Percentiles rank a stretch among this genome's conserved stretches.
These are phyloP conservation scores for Pseudopyrenochaeta lycopersici DNA, from an alignment of 2,329 filamentous ascomycete genomes.

Conservation along the genomic window DNA sequence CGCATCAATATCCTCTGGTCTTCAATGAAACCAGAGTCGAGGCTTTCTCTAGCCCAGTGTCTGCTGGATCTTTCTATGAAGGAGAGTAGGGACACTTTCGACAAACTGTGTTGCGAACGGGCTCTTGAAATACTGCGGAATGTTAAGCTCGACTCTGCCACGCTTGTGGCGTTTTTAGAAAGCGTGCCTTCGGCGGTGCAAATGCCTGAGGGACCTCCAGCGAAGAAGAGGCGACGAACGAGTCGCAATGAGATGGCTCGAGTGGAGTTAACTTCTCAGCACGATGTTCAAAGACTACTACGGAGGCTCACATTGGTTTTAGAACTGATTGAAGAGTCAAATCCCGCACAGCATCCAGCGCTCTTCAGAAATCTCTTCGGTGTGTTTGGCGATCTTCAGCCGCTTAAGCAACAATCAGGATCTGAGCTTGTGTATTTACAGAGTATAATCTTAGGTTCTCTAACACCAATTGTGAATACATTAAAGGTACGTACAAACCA, in stretches of 20 bases:
- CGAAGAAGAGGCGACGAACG: constrained; percentile 80
- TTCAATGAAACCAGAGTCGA: constrained; percentile 71
- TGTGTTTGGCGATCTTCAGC: constrained; percentile 85
- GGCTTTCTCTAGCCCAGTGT: constrained; percentile 67
- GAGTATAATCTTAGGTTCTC: constrained; percentile 80
- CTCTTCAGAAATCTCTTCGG: constrained; percentile 83
- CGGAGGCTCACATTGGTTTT: constrained; percentile 85
- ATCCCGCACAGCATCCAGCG: constrained; percentile 76
- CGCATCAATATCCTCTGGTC: constrained; percentile 78
- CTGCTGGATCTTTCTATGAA: constrained; percentile 70
- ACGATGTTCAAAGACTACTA: constrained; percentile 73
- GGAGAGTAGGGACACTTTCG: constrained; percentile 40
- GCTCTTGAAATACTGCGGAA: constrained; percentile 77
- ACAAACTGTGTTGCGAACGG: constrained; percentile 57
- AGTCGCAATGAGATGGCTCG: constrained; percentile 75
- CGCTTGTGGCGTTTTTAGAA: constrained; percentile 76
- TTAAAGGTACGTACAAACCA: constrained; percentile 61
- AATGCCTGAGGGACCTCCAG: constrained; percentile 74
- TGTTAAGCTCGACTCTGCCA: constrained; percentile 76
- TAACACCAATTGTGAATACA: constrained; percentile 83
- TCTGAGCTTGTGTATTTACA: constrained; percentile 92
- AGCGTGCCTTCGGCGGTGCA: constrained; percentile 77
- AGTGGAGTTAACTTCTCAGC: constrained; percentile 68
- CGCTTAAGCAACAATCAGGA: constrained; percentile 80
- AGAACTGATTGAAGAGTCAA: constrained; percentile 84